Conservation (phyloP, 1,139 yeast species). For the Taphrina sp. region DNA sequence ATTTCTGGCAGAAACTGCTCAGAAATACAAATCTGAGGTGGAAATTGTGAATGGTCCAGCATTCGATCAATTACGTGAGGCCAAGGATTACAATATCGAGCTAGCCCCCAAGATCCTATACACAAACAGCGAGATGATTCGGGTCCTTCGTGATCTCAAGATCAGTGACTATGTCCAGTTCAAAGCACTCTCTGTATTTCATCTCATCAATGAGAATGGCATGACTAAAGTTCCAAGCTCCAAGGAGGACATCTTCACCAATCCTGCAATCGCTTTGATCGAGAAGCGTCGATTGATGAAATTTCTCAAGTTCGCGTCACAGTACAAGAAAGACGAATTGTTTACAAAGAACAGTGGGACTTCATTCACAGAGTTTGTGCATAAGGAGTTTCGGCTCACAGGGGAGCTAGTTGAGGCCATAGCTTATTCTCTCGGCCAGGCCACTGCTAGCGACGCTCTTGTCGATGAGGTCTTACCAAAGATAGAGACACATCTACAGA, state of each 20-base stretch:
- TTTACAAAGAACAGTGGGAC: constrained; percentile 48
- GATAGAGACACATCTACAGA: constrained; percentile 75
- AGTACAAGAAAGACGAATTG: constrained; percentile 56
- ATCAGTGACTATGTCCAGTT: constrained; percentile 91
- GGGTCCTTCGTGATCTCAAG: constrained; percentile 73
- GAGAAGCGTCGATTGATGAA: constrained; percentile 87
- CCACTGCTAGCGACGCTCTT: constrained; percentile 57
- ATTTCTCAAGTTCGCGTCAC: constrained; percentile 82
- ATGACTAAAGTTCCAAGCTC: constrained; percentile 61
- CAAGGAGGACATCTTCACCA: constrained; percentile 91
- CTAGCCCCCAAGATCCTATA: constrained; percentile 84
- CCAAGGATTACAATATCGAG: constrained; percentile 82
- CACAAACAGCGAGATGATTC: constrained; percentile 79
- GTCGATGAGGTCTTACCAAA: constrained; percentile 75
- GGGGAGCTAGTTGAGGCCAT: constrained; percentile 12
- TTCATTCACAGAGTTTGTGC: constrained; percentile 1
- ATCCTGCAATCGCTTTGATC: constrained; percentile 69
- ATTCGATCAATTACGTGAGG: constrained; percentile 42
- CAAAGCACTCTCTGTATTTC: constrained; percentile 83
- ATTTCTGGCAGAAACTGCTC: constrained; percentile 47
- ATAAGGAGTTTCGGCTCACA: constrained; percentile 7
- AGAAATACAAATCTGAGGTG: background rate
- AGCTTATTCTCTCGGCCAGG: constrained; percentile 79
- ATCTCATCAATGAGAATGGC: constrained; percentile 65
- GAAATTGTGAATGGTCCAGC: background rate